Conservation (phyloP, 257 asterid species). For the Eustoma russellianum region DNA sequence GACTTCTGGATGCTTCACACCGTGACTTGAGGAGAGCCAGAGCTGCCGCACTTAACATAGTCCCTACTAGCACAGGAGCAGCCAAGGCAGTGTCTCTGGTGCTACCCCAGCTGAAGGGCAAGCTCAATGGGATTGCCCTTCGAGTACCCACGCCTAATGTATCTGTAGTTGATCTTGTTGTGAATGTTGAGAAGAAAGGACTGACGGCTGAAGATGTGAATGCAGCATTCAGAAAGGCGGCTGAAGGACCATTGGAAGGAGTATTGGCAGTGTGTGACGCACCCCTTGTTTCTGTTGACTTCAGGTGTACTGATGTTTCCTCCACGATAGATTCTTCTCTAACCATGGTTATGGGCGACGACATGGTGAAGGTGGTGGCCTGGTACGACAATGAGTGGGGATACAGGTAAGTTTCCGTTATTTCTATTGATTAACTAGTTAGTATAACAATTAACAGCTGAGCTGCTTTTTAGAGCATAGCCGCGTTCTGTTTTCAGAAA, state of each 20-base stretch:
- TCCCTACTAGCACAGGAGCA: conserved; percentile 92
- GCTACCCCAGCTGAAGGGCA: conserved; percentile 89
- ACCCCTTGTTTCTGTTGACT: conserved; percentile 84
- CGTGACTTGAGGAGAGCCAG: conserved; percentile 83
- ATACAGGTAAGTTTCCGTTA: conserved; percentile 44
- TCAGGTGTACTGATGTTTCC: conserved; percentile 72
- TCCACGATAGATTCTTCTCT: conserved; percentile 73
- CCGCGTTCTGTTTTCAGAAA: too few species aligned
- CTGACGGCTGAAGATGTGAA: conserved; percentile 71
- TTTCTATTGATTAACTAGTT: too few species aligned
- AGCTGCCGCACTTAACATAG: conserved; percentile 91
- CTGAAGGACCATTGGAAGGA: conserved; percentile 65
- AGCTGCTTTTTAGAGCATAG: too few species aligned
- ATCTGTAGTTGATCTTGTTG: conserved; percentile 81
- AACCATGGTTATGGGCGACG: conserved; percentile 98
- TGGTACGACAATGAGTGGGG: conserved; percentile 99
- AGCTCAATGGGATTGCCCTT: conserved; percentile 85
- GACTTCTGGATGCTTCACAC: conserved; percentile 91
- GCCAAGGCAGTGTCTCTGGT: conserved; percentile 94
- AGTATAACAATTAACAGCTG: too few species aligned
- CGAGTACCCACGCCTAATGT: conserved; percentile 97
- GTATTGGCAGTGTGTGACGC: conserved; percentile 66
- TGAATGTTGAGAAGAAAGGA: conserved; percentile 78
- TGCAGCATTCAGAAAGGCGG: conserved; percentile 83
- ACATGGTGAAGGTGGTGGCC: conserved; percentile 96